phyloP scores from a whole-genome alignment of 129 eudicot genomes.

The Rutidosis leptorrhynchoides region DNA sequence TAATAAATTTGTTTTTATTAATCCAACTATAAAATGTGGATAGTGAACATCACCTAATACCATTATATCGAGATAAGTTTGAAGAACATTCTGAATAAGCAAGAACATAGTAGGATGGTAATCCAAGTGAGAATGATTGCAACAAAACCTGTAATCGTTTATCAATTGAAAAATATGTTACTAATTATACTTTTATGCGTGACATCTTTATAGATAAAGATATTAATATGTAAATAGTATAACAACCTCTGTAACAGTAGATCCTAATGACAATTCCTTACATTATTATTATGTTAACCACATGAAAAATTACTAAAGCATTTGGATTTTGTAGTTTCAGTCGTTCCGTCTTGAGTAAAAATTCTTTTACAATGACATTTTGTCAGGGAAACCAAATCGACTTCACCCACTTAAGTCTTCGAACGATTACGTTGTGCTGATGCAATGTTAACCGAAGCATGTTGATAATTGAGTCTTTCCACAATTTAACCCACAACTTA shows the following conservation, averaged over 20 bases:
- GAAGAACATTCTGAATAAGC: constrained; percentile 96
- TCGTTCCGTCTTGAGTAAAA: too few relatives aligned
- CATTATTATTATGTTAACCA: too few relatives aligned
- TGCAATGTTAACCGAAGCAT: too few relatives aligned
- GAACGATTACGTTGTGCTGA: too few relatives aligned
- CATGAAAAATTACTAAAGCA: too few relatives aligned
- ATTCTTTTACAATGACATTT: too few relatives aligned
- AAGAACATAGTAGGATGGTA: constrained; percentile 91
- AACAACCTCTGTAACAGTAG: constrained; percentile 72
- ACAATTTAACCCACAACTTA: too few relatives aligned
- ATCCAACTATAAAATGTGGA: background rate
- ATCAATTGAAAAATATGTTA: background rate
- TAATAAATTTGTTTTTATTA: background rate
- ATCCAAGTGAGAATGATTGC: constrained; percentile 91
- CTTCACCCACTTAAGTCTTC: too few relatives aligned
- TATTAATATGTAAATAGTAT: background rate
- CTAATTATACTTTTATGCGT: background rate
- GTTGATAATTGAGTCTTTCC: too few relatives aligned
- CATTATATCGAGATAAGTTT: constrained; percentile 94
- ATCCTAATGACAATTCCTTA: too few relatives aligned
- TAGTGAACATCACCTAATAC: constrained; percentile 56
- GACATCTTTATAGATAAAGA: background rate
- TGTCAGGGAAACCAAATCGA: too few relatives aligned
- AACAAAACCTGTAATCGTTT: constrained; percentile 62
- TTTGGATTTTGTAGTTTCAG: too few relatives aligned